Conservation (phyloP, 345 rosid species). For the Ceriops decandra region DNA sequence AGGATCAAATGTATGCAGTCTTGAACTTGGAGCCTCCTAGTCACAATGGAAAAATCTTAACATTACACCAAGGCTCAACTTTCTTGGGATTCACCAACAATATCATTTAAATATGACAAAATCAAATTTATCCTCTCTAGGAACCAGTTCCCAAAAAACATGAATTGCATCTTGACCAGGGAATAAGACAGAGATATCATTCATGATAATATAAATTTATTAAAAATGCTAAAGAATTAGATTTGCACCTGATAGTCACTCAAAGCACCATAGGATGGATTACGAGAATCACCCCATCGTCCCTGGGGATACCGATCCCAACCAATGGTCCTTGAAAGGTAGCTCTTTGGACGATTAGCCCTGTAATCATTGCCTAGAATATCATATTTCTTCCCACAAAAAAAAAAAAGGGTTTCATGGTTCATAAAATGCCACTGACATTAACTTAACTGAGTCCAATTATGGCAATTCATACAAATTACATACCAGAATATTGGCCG, state of each 20-base stretch:
- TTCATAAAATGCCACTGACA: background rate
- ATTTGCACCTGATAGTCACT: constrained; percentile 76
- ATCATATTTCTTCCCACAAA: constrained; percentile 9
- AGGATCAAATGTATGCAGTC: too few relatives aligned
- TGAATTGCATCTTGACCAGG: too few relatives aligned
- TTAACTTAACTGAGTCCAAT: background rate
- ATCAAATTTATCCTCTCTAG: too few relatives aligned
- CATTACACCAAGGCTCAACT: too few relatives aligned
- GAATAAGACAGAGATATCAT: background rate
- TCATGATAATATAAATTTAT: background rate
- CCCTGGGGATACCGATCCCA: constrained; percentile 95
- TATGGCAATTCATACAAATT: background rate
- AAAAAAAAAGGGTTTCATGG: background rate
- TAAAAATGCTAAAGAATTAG: background rate
- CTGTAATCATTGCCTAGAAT: constrained; percentile 37
- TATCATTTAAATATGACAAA: too few relatives aligned
- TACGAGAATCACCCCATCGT: constrained; percentile 87
- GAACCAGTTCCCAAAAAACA: too few relatives aligned
- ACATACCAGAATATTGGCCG: constrained; percentile 93
- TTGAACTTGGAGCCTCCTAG: too few relatives aligned
- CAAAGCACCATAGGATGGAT: constrained; percentile 82
- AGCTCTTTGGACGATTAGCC: constrained; percentile 99
- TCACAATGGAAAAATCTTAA: too few relatives aligned
- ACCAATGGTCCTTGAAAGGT: constrained; percentile 74
- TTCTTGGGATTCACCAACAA: too few relatives aligned